Evolutionary conservation across 768 basidiomycete genomes (phyloP).

Genomic region (Dentipellis sp.): DNA sequence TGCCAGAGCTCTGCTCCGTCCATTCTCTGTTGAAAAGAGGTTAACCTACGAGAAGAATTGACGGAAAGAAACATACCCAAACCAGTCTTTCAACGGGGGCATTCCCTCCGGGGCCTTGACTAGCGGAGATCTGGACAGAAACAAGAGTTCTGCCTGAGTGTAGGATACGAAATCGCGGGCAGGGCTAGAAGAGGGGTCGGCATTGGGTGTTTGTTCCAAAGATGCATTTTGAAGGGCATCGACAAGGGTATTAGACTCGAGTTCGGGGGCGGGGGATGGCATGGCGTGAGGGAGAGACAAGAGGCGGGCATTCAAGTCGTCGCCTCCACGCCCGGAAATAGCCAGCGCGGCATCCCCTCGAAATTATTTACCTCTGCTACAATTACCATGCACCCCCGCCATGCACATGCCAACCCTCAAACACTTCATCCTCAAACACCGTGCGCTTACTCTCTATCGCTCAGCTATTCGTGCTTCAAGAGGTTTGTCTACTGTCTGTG

Average conservation of each 20-base stretch:
- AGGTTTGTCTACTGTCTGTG: slow-evolving; percentile 30
- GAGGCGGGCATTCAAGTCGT: slow-evolving; percentile 7
- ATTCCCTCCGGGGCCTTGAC: slow-evolving; percentile 63
- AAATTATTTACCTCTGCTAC: background rate
- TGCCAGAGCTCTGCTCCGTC: slow-evolving; percentile 54
- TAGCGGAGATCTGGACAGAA: slow-evolving; percentile 65
- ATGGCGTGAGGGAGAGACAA: background rate
- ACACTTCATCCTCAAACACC: slow-evolving; percentile 65
- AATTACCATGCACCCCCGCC: background rate
- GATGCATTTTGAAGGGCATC: background rate
- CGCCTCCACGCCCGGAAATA: background rate
- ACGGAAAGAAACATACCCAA: slow-evolving; percentile 50
- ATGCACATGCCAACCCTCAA: slow-evolving; percentile 39
- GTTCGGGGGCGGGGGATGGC: too few relatives aligned
- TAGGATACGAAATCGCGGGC: slow-evolving; percentile 53
- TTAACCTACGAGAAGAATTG: slow-evolving; percentile 9
- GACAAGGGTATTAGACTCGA: too few relatives aligned
- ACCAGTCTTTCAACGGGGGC: slow-evolving; percentile 82
- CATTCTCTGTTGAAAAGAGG: slow-evolving; percentile 28
- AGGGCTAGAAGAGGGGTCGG: slow-evolving; percentile 2
- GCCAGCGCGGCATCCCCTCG: background rate
- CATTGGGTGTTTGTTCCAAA: background rate
- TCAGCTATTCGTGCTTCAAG: slow-evolving; percentile 58
- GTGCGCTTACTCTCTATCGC: slow-evolving; percentile 56
- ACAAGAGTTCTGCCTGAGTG: slow-evolving; percentile 58